Percentiles rank a stretch among this genome's conserved stretches.
These are phyloP conservation scores for Fraxinus latifolia DNA, from an alignment of 305 asterid genomes.

Conservation along the genomic window DNA sequence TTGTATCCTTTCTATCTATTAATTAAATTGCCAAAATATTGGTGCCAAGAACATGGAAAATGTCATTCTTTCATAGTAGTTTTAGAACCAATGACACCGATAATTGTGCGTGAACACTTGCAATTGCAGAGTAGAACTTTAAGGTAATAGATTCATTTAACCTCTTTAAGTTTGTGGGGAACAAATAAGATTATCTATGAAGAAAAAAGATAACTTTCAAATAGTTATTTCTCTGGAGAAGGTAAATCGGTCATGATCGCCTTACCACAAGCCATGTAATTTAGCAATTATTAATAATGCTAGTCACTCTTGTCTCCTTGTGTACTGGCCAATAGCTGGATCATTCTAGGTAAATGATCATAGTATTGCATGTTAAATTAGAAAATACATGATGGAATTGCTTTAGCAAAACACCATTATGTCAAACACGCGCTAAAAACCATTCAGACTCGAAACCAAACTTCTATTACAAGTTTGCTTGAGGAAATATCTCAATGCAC, in stretches of 20 bases:
- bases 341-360: not conserved
- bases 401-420: not conserved
- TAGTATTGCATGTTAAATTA: not conserved
- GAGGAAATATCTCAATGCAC: not conserved
- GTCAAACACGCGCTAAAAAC: not conserved
- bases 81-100: not conserved
- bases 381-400: not conserved
- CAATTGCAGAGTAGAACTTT: not conserved
- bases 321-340: not conserved
- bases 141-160: not conserved
- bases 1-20: not conserved
- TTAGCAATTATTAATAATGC: not conserved
- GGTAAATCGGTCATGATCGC: not conserved
- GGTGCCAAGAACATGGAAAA: not conserved
- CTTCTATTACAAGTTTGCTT: not conserved
- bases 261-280: not conserved
- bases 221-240: not conserved
- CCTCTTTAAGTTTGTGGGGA: not conserved
- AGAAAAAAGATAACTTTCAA: not conserved
- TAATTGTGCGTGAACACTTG: not conserved
- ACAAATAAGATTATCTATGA: not conserved
- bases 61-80: not conserved
- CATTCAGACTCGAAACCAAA: not conserved
- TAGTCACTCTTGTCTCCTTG: not conserved
- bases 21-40: not conserved